Evolutionary conservation across 78 protist species (phyloP).

Genomic region (Isochrysis galbana): DNA sequence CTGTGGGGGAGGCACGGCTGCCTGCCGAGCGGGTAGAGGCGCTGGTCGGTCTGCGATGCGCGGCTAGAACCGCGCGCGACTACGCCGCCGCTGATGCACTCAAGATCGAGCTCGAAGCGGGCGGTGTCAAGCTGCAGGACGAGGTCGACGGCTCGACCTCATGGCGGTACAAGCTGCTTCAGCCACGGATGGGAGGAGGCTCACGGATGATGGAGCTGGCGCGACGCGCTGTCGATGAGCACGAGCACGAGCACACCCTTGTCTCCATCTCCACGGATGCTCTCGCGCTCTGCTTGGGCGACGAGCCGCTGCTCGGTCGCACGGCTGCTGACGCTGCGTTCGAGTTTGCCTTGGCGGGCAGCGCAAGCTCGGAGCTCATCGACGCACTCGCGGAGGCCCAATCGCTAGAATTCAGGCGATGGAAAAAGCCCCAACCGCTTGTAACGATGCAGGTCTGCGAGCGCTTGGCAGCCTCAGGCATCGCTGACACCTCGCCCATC

Average conservation of each 20-base stretch:
- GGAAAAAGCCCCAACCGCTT: background rate
- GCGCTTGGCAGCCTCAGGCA: background rate
- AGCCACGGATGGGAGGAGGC: background rate
- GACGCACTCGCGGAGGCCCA: background rate
- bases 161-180: background rate
- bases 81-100: background rate
- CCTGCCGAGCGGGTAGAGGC: background rate
- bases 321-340: background rate
- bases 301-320: background rate
- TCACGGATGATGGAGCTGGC: background rate
- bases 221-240: background rate
- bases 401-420: background rate
- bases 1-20: no score
- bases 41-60: background rate
- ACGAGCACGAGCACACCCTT: background rate
- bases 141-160: background rate
- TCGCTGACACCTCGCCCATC: background rate
- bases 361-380: background rate
- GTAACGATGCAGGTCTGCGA: background rate
- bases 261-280: background rate
- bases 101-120: background rate
- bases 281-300: background rate
- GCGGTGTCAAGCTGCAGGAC: background rate
- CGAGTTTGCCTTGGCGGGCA: background rate
- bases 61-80: background rate